Percentiles rank a stretch among this genome's conserved stretches.
Conservation (phyloP, 163 green algal species). For the Scenedesmus sp. region DNA sequence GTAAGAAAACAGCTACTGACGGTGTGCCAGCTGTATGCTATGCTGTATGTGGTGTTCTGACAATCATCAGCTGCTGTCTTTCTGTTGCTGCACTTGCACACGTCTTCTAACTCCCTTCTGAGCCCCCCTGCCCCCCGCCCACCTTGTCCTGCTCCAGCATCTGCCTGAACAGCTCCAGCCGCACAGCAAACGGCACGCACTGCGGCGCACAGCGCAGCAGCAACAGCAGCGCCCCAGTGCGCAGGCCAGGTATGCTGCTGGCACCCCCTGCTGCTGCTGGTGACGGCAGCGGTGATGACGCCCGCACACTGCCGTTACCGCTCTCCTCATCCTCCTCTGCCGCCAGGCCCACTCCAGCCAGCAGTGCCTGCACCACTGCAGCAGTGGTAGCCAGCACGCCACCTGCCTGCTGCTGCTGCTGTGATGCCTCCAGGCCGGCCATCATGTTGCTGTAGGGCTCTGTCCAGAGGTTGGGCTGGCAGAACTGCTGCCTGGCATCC, state of each 20-base stretch:
- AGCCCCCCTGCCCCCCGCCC: not conserved
- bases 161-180: slow-evolving; percentile 74
- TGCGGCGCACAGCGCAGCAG: slow-evolving; percentile 76
- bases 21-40: not conserved
- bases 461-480: slow-evolving; percentile 84
- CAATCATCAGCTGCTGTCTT: not conserved
- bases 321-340: not conserved
- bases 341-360: slow-evolving; percentile 26
- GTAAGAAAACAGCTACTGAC: not conserved
- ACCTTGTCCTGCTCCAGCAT: slow-evolving; percentile 77
- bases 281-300: not conserved
- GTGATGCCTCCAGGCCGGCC: not conserved
- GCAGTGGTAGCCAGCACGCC: not conserved
- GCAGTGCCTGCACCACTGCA: slow-evolving; percentile 56
- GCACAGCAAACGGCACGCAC: slow-evolving; percentile 76
- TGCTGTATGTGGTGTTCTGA: not conserved
- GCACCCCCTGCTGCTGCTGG: not conserved
- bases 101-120: no score
- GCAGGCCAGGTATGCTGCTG: not conserved
- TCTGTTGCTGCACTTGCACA: not conserved
- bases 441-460: slow-evolving; percentile 75
- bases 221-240: slow-evolving; percentile 55
- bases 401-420: not conserved
- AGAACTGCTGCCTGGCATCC: slow-evolving; percentile 81
- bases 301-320: not conserved